Base-by-base conservation (phyloP, 1,284 basidiomycete species). In the Bjerkandera adusta region DNA sequence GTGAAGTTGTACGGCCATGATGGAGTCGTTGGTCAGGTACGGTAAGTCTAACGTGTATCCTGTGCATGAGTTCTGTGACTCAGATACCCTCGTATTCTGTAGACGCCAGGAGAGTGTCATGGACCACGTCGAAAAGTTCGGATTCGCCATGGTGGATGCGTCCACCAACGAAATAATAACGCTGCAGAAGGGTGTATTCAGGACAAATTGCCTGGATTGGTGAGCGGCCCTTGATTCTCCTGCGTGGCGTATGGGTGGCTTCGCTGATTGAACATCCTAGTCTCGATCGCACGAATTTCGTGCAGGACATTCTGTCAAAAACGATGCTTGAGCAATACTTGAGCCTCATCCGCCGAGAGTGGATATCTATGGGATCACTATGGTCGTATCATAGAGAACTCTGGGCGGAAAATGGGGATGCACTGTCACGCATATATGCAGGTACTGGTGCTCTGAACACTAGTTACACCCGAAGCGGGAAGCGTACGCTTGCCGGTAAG, bases 381-480 rank as follows among this genome's bases (percentile, higher is more conserved):
- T 97, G 94, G 91, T 74, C 79, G 0, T 76, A 89, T 36, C 95
- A 99, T 66, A 82, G 94, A 24, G 89, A 94, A 57, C 72, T 99
- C 3, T 99, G 95, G 95, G 97, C 96, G 1, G 94, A 97, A 67
- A 97, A 95, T 60, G 92, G 92, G 4, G 92, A 97, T 63, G 85
- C 89, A 0, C 63, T 96, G 30, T 93, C 89, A 27, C 81, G 83
- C 51, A 97, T 97, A 57, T 99, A 98, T 65, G 95, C 96, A 33
- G 97, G 97, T 13, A 99, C 97, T 0, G 97, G 97, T 15, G 87
- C 97, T 22, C 72, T 99, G 53, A 99, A 99, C 62, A 97, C 95
- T 2, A 93, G 88, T 58, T 97, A 93, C 62, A 98, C 96, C 5
- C 74, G 96, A 41, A 93, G 81, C 50, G 97, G 97, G 27, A 98